Percentiles rank a stretch among this genome's conserved stretches.
Conservation (phyloP, 345 rosid species). For the Trapa bicornis region DNA sequence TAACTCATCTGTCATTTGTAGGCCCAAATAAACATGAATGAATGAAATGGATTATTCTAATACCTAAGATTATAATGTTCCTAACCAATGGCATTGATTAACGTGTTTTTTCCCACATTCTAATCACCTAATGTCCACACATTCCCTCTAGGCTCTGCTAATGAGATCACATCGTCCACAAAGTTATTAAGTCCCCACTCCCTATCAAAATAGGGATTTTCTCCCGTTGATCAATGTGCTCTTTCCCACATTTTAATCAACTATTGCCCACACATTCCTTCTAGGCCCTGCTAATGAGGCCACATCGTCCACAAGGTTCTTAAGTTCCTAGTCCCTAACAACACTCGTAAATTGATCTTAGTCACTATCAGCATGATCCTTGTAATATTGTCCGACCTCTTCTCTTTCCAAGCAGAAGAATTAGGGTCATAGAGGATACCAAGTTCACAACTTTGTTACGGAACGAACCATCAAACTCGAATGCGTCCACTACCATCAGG, state of each 20-base stretch:
- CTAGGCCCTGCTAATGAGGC: constrained; percentile 59
- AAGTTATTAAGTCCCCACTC: too few relatives aligned
- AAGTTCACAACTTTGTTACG: constrained; percentile 66
- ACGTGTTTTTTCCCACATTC: too few relatives aligned
- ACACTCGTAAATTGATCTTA: constrained; percentile 75
- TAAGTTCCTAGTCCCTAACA: constrained; percentile 71
- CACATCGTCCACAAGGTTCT: constrained; percentile 66
- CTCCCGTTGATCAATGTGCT: constrained; percentile 32
- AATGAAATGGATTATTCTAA: too few relatives aligned
- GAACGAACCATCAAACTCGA: constrained; percentile 83
- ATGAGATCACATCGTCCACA: too few relatives aligned
- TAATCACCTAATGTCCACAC: too few relatives aligned
- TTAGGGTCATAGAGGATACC: constrained; percentile 54
- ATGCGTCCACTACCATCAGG: constrained; percentile 76
- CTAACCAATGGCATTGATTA: constrained; percentile 45
- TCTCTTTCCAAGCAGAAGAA: constrained; percentile 61
- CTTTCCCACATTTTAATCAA: constrained; percentile 86
- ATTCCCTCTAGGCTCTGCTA: too few relatives aligned
- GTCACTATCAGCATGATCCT: constrained; percentile 71
- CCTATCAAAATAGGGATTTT: too few relatives aligned
- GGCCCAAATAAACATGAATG: too few relatives aligned
- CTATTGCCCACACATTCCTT: constrained; percentile 85
- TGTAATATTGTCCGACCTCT: constrained; percentile 70
- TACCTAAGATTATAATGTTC: too few relatives aligned
- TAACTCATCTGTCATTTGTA: too few relatives aligned